A percentile compares a stretch with the other conserved stretches of the same genome.
These are phyloP conservation scores for Gossypium turneri DNA, from an alignment of 345 rosid species.

Conservation along the genomic window DNA sequence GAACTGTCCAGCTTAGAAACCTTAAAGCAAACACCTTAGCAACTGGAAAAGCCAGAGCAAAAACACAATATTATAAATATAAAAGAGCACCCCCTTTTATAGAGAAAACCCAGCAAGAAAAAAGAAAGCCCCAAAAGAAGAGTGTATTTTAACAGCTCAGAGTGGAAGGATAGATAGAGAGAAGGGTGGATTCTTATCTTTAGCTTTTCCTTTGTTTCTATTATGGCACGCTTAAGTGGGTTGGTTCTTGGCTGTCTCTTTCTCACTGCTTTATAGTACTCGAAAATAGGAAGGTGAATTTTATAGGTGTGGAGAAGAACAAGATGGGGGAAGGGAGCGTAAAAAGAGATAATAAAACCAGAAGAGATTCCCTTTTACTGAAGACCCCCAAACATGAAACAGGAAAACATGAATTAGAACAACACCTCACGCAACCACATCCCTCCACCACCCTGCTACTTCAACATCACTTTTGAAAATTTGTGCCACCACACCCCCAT, in stretches of 20 bases:
- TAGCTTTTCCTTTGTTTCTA: constrained; percentile 20
- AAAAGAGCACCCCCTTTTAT: background rate
- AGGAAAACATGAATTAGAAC: constrained; percentile 21
- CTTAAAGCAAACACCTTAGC: constrained; percentile 18
- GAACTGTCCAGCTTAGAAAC: background rate
- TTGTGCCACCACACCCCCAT: background rate
- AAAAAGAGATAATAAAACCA: constrained; percentile 10
- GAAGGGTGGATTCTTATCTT: constrained; percentile 13
- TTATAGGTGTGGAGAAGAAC: background rate
- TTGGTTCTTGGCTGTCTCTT: constrained; percentile 7
- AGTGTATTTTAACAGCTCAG: constrained; percentile 15
- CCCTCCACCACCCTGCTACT: background rate
- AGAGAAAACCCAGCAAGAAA: constrained; percentile 16
- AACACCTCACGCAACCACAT: constrained; percentile 49
- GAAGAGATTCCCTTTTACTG: constrained; percentile 27
- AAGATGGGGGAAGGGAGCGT: constrained; percentile 6
- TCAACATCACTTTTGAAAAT: background rate
- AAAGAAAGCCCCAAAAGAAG: background rate
- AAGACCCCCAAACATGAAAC: constrained; percentile 28
- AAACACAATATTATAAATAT: constrained; percentile 14
- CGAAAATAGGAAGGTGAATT: background rate
- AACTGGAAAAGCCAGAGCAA: background rate
- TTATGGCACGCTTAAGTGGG: constrained; percentile 35
- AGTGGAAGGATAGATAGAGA: constrained; percentile 10
- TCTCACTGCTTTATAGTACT: constrained; percentile 14